Percentiles rank a stretch among this genome's conserved stretches.
Conservation (phyloP, 495 filamentous ascomycete species). For the Penicillium riverlandense region DNA sequence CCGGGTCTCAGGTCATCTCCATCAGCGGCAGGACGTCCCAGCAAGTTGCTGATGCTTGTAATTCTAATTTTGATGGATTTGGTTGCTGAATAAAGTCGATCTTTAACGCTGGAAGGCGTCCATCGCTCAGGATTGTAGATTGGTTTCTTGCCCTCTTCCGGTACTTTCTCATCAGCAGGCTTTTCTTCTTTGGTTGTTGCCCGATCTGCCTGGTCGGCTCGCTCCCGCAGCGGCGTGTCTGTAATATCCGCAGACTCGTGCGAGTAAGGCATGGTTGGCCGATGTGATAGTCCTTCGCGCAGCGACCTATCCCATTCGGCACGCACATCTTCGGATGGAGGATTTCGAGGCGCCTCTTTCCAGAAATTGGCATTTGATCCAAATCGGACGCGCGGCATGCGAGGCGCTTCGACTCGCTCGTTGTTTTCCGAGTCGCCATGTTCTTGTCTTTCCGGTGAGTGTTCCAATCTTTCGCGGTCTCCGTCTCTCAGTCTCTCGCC, state of each 20-base stretch:
- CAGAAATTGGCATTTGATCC: conserved; percentile 2
- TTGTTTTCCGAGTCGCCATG: not conserved
- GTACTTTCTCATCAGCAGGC: not conserved
- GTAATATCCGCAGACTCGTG: conserved; percentile 11
- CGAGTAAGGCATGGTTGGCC: conserved; percentile 6
- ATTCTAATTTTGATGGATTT: conserved; percentile 6
- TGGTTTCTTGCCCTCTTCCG: not conserved
- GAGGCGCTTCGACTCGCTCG: not conserved
- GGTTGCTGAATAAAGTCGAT: not conserved
- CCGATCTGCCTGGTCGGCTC: not conserved
- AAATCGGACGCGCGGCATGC: conserved; percentile 12
- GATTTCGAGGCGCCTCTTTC: not conserved
- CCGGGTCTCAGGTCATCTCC: conserved; percentile 20
- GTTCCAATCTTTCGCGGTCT: no score
- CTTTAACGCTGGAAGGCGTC: not conserved
- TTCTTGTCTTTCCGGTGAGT: not conserved
- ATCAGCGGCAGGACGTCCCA: conserved; percentile 14
- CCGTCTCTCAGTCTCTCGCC: no score
- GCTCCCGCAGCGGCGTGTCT: conserved; percentile 7
- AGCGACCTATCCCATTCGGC: conserved; percentile 7
- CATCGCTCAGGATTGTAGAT: not conserved
- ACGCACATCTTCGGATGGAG: not conserved
- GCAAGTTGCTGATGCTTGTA: not conserved
- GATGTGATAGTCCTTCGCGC: conserved; percentile 4
- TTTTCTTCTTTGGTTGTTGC: not conserved